Evolutionary conservation across 345 rosid genomes (phyloP), one percentile per base, ranked within the genome.

Genomic region (Iberis pinnata): DNA sequence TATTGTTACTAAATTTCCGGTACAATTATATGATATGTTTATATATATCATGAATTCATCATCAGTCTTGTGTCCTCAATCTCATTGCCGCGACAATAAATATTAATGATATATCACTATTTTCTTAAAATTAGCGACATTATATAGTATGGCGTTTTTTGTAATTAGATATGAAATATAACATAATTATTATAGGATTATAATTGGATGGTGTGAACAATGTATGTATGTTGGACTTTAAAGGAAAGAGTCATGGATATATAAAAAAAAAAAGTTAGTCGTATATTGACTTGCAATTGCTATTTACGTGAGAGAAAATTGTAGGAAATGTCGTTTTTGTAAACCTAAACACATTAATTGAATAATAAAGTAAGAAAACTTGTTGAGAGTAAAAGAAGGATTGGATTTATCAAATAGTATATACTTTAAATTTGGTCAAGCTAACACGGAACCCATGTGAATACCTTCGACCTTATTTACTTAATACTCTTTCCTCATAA

Each of bases 391-490:
- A 51, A 7, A 60, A 46, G 14, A 65, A 9, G 41, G 58, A 18
- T 37, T 40, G 44, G 47, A 26, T 29, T 36, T 27, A 2, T 36
- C 6, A 13, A 18, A 37, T 50, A 51, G n/a, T n/a, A n/a, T n/a
- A n/a, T n/a, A n/a, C 36, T 65, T 66, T 58, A 65, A 66, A 58
- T 58, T 58, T 66, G 71, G 66, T 60, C 56, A 53, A 60, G 50
- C 43, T 32, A 10, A 47, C 71, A 60, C 71, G 66, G 53, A 67
- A 67, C 71, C 60, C 71, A 43, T 67, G 66, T 67, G 71, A 46
- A 60, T 37, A 45, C 64, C 61, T 31, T 53, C 18, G 24, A 46
- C 50, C 11, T 53, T 59, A 46, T 53, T 13, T 58, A 66, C 65
- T 66, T 58, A 44, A 51, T 58, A 66, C 58, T 54, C 43, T 59